A percentile compares a stretch with the other conserved stretches of the same genome.
Evolutionary conservation across 352 stramenopile genomes (phyloP).

Genomic region (Phytopythium sindhum): DNA sequence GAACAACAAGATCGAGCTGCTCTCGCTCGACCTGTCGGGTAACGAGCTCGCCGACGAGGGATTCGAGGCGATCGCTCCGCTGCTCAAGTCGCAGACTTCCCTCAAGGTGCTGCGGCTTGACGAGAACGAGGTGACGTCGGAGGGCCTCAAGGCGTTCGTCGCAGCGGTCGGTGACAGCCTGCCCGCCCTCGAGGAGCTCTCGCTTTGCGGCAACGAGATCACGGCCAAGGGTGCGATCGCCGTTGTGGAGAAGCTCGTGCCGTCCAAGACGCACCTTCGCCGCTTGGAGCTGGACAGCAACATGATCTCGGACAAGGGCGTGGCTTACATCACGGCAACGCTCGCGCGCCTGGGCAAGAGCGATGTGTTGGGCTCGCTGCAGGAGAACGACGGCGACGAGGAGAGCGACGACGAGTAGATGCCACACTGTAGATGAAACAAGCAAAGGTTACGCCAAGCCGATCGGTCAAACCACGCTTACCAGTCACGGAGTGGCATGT

Average conservation of each 20-base stretch:
- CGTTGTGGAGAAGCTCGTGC: conserved; percentile 42
- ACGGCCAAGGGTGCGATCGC: conserved; percentile 66
- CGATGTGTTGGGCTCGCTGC: conserved; percentile 61
- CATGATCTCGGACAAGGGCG: conserved; percentile 70
- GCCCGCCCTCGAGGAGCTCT: conserved; percentile 44
- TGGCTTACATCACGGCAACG: conserved; percentile 35
- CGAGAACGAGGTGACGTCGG: conserved; percentile 80
- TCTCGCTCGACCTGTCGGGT: conserved; percentile 86
- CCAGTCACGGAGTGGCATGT: neutral
- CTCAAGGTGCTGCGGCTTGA: conserved; percentile 69
- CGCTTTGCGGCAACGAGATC: conserved; percentile 71
- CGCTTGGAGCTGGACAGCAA: conserved; percentile 66
- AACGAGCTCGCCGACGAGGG: conserved; percentile 86
- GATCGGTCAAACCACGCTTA: no score
- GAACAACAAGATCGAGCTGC: conserved; percentile 55
- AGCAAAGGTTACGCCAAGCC: neutral
- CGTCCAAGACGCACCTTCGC: conserved; percentile 33
- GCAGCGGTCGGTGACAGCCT: conserved; percentile 26
- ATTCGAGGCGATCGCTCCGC: conserved; percentile 49
- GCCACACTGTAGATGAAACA: neutral
- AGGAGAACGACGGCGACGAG: conserved; percentile 81
- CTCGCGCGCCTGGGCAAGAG: conserved; percentile 45
- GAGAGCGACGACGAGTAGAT: conserved; percentile 42
- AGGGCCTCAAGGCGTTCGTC: conserved; percentile 38
- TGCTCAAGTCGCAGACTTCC: conserved; percentile 49